These are phyloP conservation scores for Talaromyces rugulosus DNA, from an alignment of 2,329 filamentous ascomycete genomes.

Conservation along the genomic window DNA sequence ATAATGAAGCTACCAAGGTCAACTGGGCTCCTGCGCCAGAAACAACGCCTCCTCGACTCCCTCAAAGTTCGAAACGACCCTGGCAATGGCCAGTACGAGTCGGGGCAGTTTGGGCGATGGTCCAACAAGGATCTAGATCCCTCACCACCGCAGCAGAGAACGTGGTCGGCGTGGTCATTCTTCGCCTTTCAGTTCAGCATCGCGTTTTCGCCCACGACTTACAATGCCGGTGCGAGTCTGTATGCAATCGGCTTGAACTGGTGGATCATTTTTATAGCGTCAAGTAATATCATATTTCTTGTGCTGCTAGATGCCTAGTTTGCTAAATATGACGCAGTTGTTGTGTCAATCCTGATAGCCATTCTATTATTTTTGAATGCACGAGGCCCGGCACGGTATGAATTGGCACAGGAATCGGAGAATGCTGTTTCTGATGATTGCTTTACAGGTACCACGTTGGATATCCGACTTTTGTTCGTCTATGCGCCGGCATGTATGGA, in stretches of 20 bases:
- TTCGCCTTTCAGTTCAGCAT: conserved; percentile 11
- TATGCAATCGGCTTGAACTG: conserved; percentile 9
- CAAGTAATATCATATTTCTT: neutral
- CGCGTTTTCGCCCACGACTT: conserved; percentile 9
- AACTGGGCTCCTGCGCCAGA: neutral
- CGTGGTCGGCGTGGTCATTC: conserved; percentile 8
- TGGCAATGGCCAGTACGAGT: neutral
- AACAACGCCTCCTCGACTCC: neutral
- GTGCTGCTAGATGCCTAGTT: neutral
- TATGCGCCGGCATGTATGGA: conserved; percentile 3
- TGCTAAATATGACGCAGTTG: neutral
- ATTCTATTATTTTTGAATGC: conserved; percentile 8
- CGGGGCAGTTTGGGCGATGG: conserved; percentile 8
- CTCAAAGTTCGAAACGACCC: neutral
- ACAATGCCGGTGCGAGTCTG: conserved; percentile 8
- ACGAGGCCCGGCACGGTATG: conserved; percentile 1
- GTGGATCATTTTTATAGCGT: conserved; percentile 12
- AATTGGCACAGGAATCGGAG: neutral
- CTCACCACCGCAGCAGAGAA: conserved; percentile 4
- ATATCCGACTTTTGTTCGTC: conserved; percentile 7
- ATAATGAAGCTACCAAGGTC: neutral
- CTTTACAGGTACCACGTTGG: conserved; percentile 8
- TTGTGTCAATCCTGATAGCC: conserved; percentile 8
- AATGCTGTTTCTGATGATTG: neutral
- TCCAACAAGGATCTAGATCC: conserved; percentile 12